Conservation (phyloP, 2,329 filamentous ascomycete species). For the Xylariaceae sp. region DNA sequence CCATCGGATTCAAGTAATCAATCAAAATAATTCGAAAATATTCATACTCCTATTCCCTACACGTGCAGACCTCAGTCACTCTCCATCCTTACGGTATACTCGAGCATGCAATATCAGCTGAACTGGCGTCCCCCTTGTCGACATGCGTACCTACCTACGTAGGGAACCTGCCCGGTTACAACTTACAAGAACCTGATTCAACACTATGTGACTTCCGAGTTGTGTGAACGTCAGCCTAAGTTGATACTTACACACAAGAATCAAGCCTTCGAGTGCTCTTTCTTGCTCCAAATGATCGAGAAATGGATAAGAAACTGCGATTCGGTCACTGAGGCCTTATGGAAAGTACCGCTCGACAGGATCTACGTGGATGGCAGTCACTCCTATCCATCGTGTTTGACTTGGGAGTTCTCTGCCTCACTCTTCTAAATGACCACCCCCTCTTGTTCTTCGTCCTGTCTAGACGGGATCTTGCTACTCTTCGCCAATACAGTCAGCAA, state of each 20-base stretch:
- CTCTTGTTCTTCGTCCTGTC: background rate
- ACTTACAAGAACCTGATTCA: too few species aligned
- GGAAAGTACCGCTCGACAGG: background rate
- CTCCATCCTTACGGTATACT: background rate
- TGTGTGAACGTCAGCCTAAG: too few species aligned
- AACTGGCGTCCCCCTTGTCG: conserved; percentile 17
- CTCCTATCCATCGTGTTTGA: background rate
- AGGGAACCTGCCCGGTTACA: too few species aligned
- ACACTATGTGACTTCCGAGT: too few species aligned
- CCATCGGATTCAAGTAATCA: too few species aligned
- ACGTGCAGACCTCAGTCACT: background rate
- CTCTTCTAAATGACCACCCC: background rate
- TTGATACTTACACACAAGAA: conserved; percentile 1
- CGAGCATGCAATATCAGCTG: conserved; percentile 21
- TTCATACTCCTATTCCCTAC: background rate
- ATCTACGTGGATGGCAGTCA: background rate
- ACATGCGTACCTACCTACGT: too few species aligned
- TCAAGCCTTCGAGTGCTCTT: background rate
- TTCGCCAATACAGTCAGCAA: conserved; percentile 10
- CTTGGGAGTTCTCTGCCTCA: background rate
- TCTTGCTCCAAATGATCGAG: background rate
- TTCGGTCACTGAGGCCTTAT: background rate
- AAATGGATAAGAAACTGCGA: background rate
- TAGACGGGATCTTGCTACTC: background rate
- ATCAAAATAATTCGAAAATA: background rate